These are phyloP conservation scores for Lactarius trivialis DNA, from an alignment of 768 basidiomycete species.

Conservation along the genomic window DNA sequence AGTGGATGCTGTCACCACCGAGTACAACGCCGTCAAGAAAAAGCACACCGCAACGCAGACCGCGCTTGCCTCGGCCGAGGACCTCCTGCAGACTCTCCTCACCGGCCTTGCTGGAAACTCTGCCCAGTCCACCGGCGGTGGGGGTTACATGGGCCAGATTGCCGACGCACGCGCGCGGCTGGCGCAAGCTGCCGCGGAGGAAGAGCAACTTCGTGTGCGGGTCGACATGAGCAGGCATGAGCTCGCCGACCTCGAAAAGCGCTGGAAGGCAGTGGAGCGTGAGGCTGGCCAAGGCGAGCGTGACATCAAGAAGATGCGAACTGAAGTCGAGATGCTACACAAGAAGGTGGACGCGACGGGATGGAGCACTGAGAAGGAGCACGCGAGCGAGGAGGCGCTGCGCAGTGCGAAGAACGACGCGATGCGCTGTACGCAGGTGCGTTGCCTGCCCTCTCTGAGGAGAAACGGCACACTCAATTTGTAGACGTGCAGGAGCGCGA, in stretches of 20 bases:
- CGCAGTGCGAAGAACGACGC: constrained; percentile 49
- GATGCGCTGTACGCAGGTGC: constrained; percentile 56
- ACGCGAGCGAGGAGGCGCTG: constrained; percentile 44
- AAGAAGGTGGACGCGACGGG: constrained; percentile 51
- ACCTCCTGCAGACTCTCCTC: constrained; percentile 89
- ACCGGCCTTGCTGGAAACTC: constrained; percentile 76
- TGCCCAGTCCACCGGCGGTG: constrained; percentile 68
- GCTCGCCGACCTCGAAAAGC: constrained; percentile 63
- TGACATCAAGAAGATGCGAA: constrained; percentile 53
- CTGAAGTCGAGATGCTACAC: constrained; percentile 51
- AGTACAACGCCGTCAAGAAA: constrained; percentile 60
- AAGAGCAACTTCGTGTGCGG: constrained; percentile 73
- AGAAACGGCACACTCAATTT: constrained; percentile 3
- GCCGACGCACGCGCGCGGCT: constrained; percentile 73
- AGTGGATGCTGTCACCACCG: constrained; percentile 46
- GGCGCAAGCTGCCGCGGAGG: constrained; percentile 74
- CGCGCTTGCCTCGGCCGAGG: constrained; percentile 69
- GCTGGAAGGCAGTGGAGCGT: constrained; percentile 77
- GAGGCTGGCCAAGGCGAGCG: constrained; percentile 75
- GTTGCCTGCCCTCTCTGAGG: constrained; percentile 10
- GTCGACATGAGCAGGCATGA: constrained; percentile 76
- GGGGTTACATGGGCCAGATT: constrained; percentile 88
- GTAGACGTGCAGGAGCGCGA: constrained; percentile 52
- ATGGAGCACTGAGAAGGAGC: constrained; percentile 75
- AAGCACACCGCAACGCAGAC: constrained; percentile 55